Base-by-base conservation (phyloP, 73 alveolate species). In the Blepharisma japonicum region DNA sequence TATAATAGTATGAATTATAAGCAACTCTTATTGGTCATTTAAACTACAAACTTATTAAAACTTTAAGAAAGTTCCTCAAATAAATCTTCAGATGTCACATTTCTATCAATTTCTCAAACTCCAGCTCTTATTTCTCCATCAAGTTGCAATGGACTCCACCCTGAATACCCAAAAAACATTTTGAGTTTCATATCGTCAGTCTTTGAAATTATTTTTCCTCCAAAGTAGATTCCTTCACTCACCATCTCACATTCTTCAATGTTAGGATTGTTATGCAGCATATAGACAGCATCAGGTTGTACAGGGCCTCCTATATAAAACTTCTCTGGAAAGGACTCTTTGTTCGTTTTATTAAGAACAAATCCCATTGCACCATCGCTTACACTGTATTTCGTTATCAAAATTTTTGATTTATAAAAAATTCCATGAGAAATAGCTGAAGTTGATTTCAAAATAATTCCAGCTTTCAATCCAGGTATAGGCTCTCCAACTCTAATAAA, bases 261-360 rank as follows among this genome's bases (percentile, higher is more conserved):
- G 4, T 53, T 4, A 53, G 67, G 67, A 11, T 14, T 53, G 23
- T 53, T 53, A 53, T 53, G 67, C n/a, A 53, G n/a, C n/a, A 53
- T 20, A 53, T 53, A 53, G 2, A 11, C 3, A 53, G 67, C 0
- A 14, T 53, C 23, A 14, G 67, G 67, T 14, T 11, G 23, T 53
- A 53, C 67, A 53, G 67, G 67, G 23, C 67, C 67, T 53, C 67
- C 67, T 53, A 53, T 53, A 14, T 11, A 53, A 53, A 14, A 53
- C 67, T 32, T 32, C 42, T 32, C 42, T 1, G 42, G 42, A 32
- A 32, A 32, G 42, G 42, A 32, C 42, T 32, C 42, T 32, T 32
- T 32, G 0, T 32, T 32, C 42, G 42, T 0, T 32, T 32, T 32
- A 32, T 32, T 32, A 14, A 53, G 23, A 53, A 53, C 4, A 53